Evolutionary conservation across 164 flowering plant genomes (phyloP), one percentile per base, ranked within the genome.

Genomic region (Magnolia officinalis): DNA sequence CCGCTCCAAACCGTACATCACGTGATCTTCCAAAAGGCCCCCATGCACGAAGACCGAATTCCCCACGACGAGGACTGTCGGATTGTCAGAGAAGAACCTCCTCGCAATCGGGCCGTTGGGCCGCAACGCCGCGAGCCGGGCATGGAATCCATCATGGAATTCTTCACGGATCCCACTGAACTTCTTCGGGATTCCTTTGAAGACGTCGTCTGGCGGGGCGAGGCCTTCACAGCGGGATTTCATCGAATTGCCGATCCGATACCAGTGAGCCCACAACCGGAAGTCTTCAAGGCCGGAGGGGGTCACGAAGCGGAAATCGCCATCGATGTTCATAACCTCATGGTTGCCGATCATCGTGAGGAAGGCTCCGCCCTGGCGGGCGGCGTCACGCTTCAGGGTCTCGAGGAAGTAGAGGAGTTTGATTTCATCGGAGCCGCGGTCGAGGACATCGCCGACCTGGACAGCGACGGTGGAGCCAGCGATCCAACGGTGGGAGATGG

Each of bases 11-110:
- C 99, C 99, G 26, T 92, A 89, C 1, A 18, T 65, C 2, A 90
- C 97, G 80, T 96, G 98, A 1, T 85, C 72, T 37, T 85, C 77
- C 63, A 94, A 78, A 24, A 96, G 75, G n/a, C 99, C 99, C 2
- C 99, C 98, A 66, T 96, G 99, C 21, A 90, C 99, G 73, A 96
- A 94, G 8, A 96, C 88, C 0, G 95, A 91, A 2, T 94, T 97
- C 4, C 98, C 98, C 8, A 93, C 84, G 0, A 92, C 90, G 23
- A 90, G 68, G 2, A 91, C 97, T 1, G 96, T 90, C 52, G 81
- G 77, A 77, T 92, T 96, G n/a, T 74, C 82, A 0, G 97, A 80
- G 49, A 94, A 64, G 80, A 96, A 96, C 7, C 97, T 78, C 8
- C 19, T 71, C 1, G 96, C 76, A 64, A 96, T 85, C 2, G 94